Evolutionary conservation across 306 rosid species (phyloP).

Genomic region (Styphnolobium japonicum): DNA sequence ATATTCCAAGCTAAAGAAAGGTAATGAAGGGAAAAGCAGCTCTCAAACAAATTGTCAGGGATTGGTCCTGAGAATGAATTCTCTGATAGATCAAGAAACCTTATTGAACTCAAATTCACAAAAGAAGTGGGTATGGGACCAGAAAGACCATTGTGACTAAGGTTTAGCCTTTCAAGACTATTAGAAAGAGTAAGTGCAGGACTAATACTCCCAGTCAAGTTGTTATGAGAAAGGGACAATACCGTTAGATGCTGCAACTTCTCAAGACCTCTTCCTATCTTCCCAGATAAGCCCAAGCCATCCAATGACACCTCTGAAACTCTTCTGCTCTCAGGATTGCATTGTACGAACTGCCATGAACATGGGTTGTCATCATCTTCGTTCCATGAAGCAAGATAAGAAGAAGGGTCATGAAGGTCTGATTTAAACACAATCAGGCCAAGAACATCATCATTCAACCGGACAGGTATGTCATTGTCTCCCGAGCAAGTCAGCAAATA

Average conservation of each 20-base stretch:
- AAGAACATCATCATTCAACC: constrained; percentile 77
- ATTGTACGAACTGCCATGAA: constrained; percentile 60
- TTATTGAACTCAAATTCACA: constrained; percentile 48
- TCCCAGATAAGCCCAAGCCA: constrained; percentile 62
- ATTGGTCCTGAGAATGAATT: constrained; percentile 65
- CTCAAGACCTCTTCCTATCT: constrained; percentile 75
- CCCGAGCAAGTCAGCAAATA: constrained; percentile 26
- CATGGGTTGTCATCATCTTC: constrained; percentile 80
- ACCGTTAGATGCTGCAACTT: constrained; percentile 61
- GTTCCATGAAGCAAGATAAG: constrained; percentile 72
- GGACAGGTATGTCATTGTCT: constrained; percentile 22
- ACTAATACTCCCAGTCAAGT: constrained; percentile 45
- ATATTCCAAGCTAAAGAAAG: constrained; percentile 60
- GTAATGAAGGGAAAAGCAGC: constrained; percentile 48
- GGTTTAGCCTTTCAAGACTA: constrained; percentile 49
- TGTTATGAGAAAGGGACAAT: constrained; percentile 70
- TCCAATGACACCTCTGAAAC: constrained; percentile 60
- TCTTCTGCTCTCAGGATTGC: constrained; percentile 53
- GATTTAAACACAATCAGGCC: constrained; percentile 89
- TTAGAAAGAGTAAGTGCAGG: constrained; percentile 57
- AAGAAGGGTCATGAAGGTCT: constrained; percentile 69
- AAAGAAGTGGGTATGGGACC: constrained; percentile 55
- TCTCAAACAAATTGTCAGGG: constrained; percentile 44
- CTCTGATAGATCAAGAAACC: constrained; percentile 67
- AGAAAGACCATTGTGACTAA: constrained; percentile 63